Base-by-base conservation (phyloP, 2,329 filamentous ascomycete genomes). In the Pseudogymnoascus sp. region DNA sequence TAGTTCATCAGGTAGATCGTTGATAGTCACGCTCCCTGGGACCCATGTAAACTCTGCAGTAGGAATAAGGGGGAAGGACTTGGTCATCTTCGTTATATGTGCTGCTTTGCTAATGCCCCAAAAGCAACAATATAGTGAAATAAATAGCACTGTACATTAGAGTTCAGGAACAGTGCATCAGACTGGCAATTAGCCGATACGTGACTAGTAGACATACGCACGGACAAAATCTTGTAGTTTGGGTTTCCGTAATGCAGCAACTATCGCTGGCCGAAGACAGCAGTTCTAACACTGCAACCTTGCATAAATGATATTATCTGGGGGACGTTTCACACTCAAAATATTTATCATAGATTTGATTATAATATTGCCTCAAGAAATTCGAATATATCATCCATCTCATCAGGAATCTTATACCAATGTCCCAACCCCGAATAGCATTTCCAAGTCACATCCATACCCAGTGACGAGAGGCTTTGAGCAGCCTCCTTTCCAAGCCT, bases 331-430 rank as follows among this genome's bases (percentile, higher is more conserved):
- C n/a, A 18, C 2, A 4, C 29, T 7, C n/a, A 8, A 55, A 31
- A 33, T 55, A 55, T 42, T 42, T 55, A 31, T 5, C n/a, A 15
- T 55, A 12, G 3, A 18, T 55, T 33, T 33, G 33, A 33, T 18
- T 45, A 18, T 55, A 33, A 31, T 55, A 15, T 69, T 15, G 64
- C 61, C 31, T 65, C 55, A 31, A 72, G 61, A 60, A 78, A 78
- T 0, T 66, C 52, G 6, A 74, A 65, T 58, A 80, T 74, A 67
- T 81, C 77, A 65, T 81, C 75, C 63, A 79, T 75, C 64, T 79
- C 76, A 48, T 80, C 76, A 0, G 78, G 77, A 12, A 79, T 69
- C 63, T 75, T 78, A 64, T 80, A 79, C 77, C 79, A 80, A 63
- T 81, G 79, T 0, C 78, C 78, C n/a, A 55, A 21, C 33, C 74